These are phyloP conservation scores for Phytopythium chamaehyphon DNA, from an alignment of 352 stramenopile species.

Conservation along the genomic window DNA sequence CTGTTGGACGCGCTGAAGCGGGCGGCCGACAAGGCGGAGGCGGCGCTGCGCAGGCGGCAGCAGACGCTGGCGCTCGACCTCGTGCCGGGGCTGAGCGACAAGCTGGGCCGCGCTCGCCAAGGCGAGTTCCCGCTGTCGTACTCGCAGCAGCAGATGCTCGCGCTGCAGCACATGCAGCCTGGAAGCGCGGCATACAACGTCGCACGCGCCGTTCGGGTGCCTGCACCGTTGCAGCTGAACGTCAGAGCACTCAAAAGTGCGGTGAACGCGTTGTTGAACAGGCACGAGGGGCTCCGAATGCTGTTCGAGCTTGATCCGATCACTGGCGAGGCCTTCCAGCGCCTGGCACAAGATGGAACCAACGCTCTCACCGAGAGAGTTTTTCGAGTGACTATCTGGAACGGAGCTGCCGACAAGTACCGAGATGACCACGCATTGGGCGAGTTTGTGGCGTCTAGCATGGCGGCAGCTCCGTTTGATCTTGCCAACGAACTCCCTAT, in stretches of 20 bases:
- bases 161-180: slow-evolving; percentile 36
- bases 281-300: slow-evolving; percentile 45
- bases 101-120: not conserved
- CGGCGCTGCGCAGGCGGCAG: not conserved
- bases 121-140: slow-evolving; percentile 26
- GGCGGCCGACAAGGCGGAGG: slow-evolving; percentile 7
- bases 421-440: slow-evolving; percentile 1
- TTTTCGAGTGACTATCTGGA: not conserved
- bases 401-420: not conserved
- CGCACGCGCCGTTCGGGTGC: slow-evolving; percentile 27
- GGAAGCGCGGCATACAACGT: slow-evolving; percentile 52
- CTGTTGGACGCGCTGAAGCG: slow-evolving; percentile 14
- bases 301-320: slow-evolving; percentile 25
- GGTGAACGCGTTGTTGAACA: slow-evolving; percentile 24
- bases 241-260: slow-evolving; percentile 16
- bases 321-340: slow-evolving; percentile 28
- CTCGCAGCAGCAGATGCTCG: slow-evolving; percentile 55
- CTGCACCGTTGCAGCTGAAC: slow-evolving; percentile 11
- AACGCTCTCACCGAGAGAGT: too few relatives aligned
- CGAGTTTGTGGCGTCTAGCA: slow-evolving; percentile 15
- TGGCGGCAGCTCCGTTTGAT: slow-evolving; percentile 26
- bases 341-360: too few relatives aligned
- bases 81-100: not conserved
- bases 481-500: slow-evolving; percentile 29
- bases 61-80: not conserved